Evolutionary conservation across 257 asterid species (phyloP), one percentile per base, ranked within the genome.

Genomic region (Solanum chmielewskii): DNA sequence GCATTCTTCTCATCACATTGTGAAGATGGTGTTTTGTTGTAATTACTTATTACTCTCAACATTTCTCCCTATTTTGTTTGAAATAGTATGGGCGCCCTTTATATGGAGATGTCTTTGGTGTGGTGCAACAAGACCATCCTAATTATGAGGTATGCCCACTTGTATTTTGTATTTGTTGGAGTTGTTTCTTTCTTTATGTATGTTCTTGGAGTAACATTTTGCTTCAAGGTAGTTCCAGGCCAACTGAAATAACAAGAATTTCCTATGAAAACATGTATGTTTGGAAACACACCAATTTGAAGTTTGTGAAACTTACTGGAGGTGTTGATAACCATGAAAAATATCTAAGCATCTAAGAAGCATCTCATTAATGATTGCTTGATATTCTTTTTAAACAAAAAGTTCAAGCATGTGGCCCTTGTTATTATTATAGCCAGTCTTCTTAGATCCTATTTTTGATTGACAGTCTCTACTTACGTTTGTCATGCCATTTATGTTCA

Each of bases 31-130:
- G 41, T 44, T 42, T 77, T 44, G 39, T 33, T 42, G 84, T n/a
- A 44, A 14, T 77, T 77, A 18, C 27, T 77, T 77, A 77, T 77
- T 44, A 11, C 25, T 77, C 84, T 44, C 33, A 14, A 44, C 12
- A 25, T n/a, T 77, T 44, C 11, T 77, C 62, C 83, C 62, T 42
- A 25, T n/a, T 25, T 85, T 85, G 25, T 87, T 59, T 90, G 83
- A 47, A 60, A 82, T 90, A 96, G 99, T 90, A 66, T 89, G 99
- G 99, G 16, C 95, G 95, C 74, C 99, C 98, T 35, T 91, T 95
- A 77, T 96, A 96, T 87, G 99, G 99, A 92, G 98, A 96, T 89
- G 98, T 96, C 71, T 96, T 95, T 73, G 98, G 98, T 52, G 97
- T 95, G 75, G 39, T 88, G 89, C 98, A 93, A 92, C 99, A 92